Base-by-base conservation (phyloP, 2,329 filamentous ascomycete genomes). In the Elsinoe perseae region DNA sequence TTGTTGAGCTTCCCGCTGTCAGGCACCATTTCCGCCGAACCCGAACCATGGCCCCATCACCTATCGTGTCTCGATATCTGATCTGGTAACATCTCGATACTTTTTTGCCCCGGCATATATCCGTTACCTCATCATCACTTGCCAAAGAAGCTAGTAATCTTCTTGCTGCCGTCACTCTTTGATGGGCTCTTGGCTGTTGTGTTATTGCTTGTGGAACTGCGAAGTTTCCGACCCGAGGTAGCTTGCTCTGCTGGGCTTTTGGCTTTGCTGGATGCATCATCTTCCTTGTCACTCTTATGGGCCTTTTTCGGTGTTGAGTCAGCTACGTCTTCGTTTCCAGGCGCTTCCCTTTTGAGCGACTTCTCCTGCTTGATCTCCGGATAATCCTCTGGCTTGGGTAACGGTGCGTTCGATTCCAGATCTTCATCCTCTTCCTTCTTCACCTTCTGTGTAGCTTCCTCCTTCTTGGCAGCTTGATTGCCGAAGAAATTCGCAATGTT, bases 401-500 rank as follows among this genome's bases (percentile, higher is more conserved):
- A 64, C 40, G 78, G 75, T 28, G 77, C 77, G 61, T 79, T 79
- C 58, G 78, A 72, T 68, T 81, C 76, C 30, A 68, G 64, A 18
- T 65, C 60, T 7, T 64, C 60, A 23, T 66, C 60, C 60, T 68
- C 58, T 54, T 67, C 59, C 59, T 69, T 68, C 9, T 64, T 57
- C 42, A 65, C 63, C 3, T 57, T 56, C 58, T 69, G 64, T 23
- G 69, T 66, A 52, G 67, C 67, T 36, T 70, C 63, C n/a, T 61
- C 63, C 54, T 64, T 64, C 56, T 70, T 70, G 18, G 38, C 36
- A 18, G 38, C 40, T 59, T 78, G 76, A 40, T 82, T 86, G 6
- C 79, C 79, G 66, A 97, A 97, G 75, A 95, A 96, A 64, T 95
- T 95, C 44, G 87, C 87, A 69, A 97, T 97, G 62, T 93, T 96